Percentiles rank a stretch among this genome's conserved stretches.
These are phyloP conservation scores for Puccinia triticina DNA, from an alignment of 1,284 basidiomycete genomes.

Conservation along the genomic window DNA sequence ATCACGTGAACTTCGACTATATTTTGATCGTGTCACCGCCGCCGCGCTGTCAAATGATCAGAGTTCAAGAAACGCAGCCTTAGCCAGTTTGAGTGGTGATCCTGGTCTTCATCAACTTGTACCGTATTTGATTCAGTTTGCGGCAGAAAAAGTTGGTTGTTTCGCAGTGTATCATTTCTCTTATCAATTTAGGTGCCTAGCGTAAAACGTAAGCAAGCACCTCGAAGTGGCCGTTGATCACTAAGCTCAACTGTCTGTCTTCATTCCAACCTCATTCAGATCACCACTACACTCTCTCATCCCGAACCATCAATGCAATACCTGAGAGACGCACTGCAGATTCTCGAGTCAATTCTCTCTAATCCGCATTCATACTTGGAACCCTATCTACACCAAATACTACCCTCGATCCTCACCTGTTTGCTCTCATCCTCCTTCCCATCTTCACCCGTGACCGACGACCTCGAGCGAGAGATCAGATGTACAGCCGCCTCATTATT, in stretches of 20 bases:
- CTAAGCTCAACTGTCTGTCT: slow-evolving; percentile 54
- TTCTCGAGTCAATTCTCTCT: slow-evolving; percentile 25
- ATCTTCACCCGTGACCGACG: slow-evolving; percentile 56
- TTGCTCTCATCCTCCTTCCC: slow-evolving; percentile 65
- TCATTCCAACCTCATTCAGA: slow-evolving; percentile 58
- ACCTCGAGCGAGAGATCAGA: slow-evolving; percentile 60
- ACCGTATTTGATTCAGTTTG: slow-evolving; percentile 92
- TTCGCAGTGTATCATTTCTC: slow-evolving; percentile 12
- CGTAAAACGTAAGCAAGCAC: not conserved
- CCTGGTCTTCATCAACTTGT: slow-evolving; percentile 91
- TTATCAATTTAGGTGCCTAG: slow-evolving; percentile 2
- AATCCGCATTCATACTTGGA: slow-evolving; percentile 38
- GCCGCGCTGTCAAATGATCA: slow-evolving; percentile 72
- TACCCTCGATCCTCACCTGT: slow-evolving; percentile 87
- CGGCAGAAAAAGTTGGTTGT: slow-evolving; percentile 70
- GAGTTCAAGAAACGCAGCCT: slow-evolving; percentile 72
- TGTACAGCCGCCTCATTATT: slow-evolving; percentile 68
- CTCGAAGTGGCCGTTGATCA: slow-evolving; percentile 52
- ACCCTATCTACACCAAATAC: slow-evolving; percentile 83
- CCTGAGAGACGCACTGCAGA: slow-evolving; percentile 13
- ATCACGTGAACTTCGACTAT: slow-evolving; percentile 90
- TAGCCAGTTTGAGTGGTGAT: slow-evolving; percentile 84
- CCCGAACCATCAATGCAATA: slow-evolving; percentile 31
- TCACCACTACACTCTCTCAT: slow-evolving; percentile 54
- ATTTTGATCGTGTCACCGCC: slow-evolving; percentile 87